phyloP scores from a whole-genome alignment of 2,329 filamentous ascomycete genomes.

The Hymenoscyphus linearis region DNA sequence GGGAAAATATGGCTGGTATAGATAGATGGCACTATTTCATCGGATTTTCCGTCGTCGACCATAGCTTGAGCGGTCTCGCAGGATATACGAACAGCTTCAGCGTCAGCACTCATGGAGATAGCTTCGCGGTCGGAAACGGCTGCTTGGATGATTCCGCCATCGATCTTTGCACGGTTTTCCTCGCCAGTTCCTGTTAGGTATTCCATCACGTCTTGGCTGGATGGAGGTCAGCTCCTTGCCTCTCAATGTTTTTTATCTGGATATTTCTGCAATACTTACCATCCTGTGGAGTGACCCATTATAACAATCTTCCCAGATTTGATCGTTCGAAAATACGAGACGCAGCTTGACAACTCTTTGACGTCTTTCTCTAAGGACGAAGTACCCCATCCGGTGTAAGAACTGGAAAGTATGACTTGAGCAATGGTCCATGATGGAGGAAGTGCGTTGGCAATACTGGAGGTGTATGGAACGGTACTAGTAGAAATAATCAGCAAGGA shows the following conservation, averaged over 20 bases:
- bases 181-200: conserved; percentile 43
- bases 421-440: conserved; percentile 40
- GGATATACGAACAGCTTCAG: conserved; percentile 31
- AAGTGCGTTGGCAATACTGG: conserved; percentile 33
- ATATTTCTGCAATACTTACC: conserved; percentile 21
- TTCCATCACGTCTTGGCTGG: conserved; percentile 57
- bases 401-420: conserved; percentile 41
- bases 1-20: conserved; percentile 27
- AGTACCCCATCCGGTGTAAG: conserved; percentile 37
- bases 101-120: conserved; percentile 35
- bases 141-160: conserved; percentile 62
- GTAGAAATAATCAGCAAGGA: not conserved
- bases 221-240: not conserved
- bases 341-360: conserved; percentile 42
- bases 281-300: conserved; percentile 66
- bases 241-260: not conserved
- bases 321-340: conserved; percentile 41
- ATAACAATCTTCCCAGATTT: conserved; percentile 52
- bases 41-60: conserved; percentile 37
- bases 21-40: conserved; percentile 39
- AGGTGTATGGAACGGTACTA: conserved; percentile 41
- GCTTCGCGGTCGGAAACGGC: conserved; percentile 60
- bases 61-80: conserved; percentile 37
- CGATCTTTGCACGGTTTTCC: conserved; percentile 39
- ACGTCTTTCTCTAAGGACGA: conserved; percentile 43